Evolutionary conservation across 306 rosid species (phyloP), one percentile per base, ranked within the genome.

Genomic region (Canavalia ensiformis): DNA sequence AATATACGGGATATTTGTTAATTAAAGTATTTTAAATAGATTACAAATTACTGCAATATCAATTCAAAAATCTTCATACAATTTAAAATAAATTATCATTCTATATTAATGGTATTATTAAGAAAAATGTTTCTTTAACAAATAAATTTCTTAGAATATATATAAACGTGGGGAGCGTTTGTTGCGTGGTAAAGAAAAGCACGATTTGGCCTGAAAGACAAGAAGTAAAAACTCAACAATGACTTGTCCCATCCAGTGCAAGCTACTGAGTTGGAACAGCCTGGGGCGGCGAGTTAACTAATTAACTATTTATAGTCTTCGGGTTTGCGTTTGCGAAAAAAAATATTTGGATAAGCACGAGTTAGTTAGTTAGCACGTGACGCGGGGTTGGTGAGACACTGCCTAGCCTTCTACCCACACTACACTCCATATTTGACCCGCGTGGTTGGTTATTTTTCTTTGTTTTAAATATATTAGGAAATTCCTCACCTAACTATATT

Each of bases 281-380:
- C 34, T 18, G 25, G 7, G 34, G 45, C 45, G 42, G 44, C 8
- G 51, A 65, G 62, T 73, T 51, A 18, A 80, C 30, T 10, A 30
- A n/a, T 18, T 8, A 44, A 25, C 25, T 18, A 18, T 18, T 18
- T 18, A 18, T 18, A 18, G 25, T 18, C 25, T 18, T 18, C 25
- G 25, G 25, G 25, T 18, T 18, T 18, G 25, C 25, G 25, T 18
- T 18, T 18, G 25, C 25, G 25, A 18, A 18, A 18, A 18, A 18
- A 0, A 18, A 18, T 18, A 18, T 18, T 18, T 18, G 25, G 25
- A 18, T 18, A 18, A 18, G 25, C 11, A 25, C 25, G 2, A 11
- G 12, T 11, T 10, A 12, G 81, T 39, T 46, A 4, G 30, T 62
- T 82, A 41, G 75, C 86, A 65, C 83, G 83, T 77, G 88, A 54